Base-by-base conservation (phyloP, 495 filamentous ascomycete genomes). In the Penicillium argentinense region DNA sequence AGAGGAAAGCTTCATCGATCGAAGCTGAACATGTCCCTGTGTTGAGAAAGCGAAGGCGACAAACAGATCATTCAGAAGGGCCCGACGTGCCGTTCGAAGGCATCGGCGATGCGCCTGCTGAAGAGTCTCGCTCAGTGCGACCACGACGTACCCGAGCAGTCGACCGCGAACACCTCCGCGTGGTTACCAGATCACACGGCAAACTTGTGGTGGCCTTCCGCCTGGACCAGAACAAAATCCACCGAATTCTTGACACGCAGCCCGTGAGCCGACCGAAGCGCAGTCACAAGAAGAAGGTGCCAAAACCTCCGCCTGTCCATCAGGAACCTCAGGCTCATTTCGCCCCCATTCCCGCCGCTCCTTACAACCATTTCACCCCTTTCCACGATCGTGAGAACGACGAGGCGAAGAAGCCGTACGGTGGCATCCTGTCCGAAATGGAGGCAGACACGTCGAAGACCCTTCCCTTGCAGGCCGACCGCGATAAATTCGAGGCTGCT, bases 371-470 rank as follows among this genome's bases (percentile, higher is more conserved):
- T 26, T 90, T 95, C 56, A 91, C 91, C 59, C 84, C 86, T 1
- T 88, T 95, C 50, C 81, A 84, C 49, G 90, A 95, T 48, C 87
- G 87, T 34, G 91, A 96, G 46, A 84, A 81, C 24, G 93, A 97
- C 51, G 91, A 97, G 54, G 67, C 79, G 9, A 95, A 95, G 60
- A 98, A 96, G 63, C 93, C 95, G 2, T 98, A 97, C 57, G 95
- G 93, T 33, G 93, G 93, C 7, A 96, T 97, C 30, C 70, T 98
- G 27, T 85, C 78, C 2, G 91, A 97, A 64, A 76, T 80, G 8
- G 93, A 98, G 59, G 90, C 92, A 2, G 90, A 97, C 56, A 98
- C 95, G 0, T 81, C 85, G 1, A 88, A 86, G 53, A 97, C 92
- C 1, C 75, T 96, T 32, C 95, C 93, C 2, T 78, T 82, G 32